Conservation (phyloP, 768 basidiomycete genomes). For the Roridomyces roridus region DNA sequence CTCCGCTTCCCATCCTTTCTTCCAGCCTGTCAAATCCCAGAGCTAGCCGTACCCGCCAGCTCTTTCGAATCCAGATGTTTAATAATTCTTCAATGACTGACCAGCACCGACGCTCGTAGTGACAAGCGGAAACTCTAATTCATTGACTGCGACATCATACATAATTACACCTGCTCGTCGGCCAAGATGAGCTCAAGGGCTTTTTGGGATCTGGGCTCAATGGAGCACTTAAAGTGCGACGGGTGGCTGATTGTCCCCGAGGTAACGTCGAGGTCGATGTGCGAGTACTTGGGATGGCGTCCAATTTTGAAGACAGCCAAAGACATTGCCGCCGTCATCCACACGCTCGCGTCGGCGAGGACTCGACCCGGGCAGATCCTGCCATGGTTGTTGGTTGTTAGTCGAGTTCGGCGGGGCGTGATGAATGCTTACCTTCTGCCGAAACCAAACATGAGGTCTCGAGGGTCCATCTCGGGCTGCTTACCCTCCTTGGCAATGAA, state of each 20-base stretch:
- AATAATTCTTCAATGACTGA: too few relatives aligned
- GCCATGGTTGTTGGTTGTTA: too few relatives aligned
- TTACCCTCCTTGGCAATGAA: slow-evolving; percentile 9
- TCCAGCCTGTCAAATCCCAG: too few relatives aligned
- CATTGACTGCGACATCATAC: too few relatives aligned
- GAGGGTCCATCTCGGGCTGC: slow-evolving; percentile 25
- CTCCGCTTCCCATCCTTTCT: too few relatives aligned
- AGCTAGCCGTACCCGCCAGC: too few relatives aligned
- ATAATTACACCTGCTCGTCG: too few relatives aligned
- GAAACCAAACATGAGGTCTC: slow-evolving; percentile 29
- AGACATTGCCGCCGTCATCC: slow-evolving; percentile 45
- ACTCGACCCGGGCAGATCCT: slow-evolving; percentile 18
- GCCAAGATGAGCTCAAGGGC: slow-evolving; percentile 42
- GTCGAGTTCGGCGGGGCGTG: neutral
- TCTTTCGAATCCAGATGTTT: too few relatives aligned
- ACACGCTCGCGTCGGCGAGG: slow-evolving; percentile 49
- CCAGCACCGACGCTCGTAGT: too few relatives aligned
- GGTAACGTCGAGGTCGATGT: slow-evolving; percentile 47
- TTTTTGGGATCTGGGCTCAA: slow-evolving; percentile 47
- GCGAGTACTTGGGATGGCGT: slow-evolving; percentile 29
- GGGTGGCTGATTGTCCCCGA: slow-evolving; percentile 53
- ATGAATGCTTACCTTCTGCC: slow-evolving; percentile 29
- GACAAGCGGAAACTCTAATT: too few relatives aligned
- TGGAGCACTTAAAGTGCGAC: slow-evolving; percentile 45
- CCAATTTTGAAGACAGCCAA: slow-evolving; percentile 48